These are phyloP conservation scores for Kluyveromyces dobzhanskii DNA, from an alignment of 805 yeast species.

Conservation along the genomic window DNA sequence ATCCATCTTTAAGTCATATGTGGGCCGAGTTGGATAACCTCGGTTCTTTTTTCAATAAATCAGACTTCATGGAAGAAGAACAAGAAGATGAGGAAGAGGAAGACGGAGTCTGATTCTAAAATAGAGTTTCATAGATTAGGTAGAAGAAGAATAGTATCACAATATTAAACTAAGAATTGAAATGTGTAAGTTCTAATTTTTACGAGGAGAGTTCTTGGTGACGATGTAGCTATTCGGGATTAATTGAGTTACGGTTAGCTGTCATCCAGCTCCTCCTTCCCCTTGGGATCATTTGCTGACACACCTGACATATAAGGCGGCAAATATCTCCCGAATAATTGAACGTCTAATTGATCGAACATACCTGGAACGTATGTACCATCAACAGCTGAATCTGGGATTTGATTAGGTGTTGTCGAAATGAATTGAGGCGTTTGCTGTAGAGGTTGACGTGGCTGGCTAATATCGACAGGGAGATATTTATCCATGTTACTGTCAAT, in stretches of 20 bases:
- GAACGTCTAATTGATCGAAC: constrained; percentile 77
- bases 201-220: no score
- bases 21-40: constrained; percentile 87
- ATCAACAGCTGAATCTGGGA: constrained; percentile 2
- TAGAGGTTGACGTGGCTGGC: constrained; percentile 1
- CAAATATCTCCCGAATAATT: constrained; percentile 71
- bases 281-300: not conserved
- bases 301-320: constrained; percentile 70
- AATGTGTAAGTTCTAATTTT: no score
- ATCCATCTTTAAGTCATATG: constrained; percentile 77
- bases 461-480: constrained; percentile 5
- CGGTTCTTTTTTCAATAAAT: constrained; percentile 80
- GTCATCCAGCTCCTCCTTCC: not conserved
- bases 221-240: no score
- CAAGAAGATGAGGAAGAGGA: constrained; percentile 5
- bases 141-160: no score
- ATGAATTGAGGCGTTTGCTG: constrained; percentile 14
- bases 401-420: not conserved
- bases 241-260: no score
- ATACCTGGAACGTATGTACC: constrained; percentile 62
- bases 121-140: no score
- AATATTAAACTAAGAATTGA: no score
- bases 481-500: constrained; percentile 4
- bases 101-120: not conserved
- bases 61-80: constrained; percentile 21